Percentiles rank a stretch among this genome's conserved stretches.
Evolutionary conservation across 2,329 filamentous ascomycete genomes (phyloP).

Genomic region (Sclerotiophoma versabilis): DNA sequence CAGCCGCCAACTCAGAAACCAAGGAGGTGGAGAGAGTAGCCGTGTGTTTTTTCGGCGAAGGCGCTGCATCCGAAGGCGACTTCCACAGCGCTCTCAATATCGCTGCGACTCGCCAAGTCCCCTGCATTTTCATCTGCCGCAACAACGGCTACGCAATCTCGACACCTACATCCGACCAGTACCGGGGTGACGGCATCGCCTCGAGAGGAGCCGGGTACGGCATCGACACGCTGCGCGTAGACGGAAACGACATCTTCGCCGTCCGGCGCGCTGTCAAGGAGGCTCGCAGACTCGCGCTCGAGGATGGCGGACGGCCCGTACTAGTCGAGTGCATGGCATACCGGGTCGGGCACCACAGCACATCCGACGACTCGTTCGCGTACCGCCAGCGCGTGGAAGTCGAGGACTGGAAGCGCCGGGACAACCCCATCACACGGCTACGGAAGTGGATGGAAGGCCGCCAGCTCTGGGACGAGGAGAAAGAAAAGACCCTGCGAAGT

Average conservation of each 20-base stretch:
- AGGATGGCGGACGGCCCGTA: conserved; percentile 81
- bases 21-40: conserved; percentile 62
- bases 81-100: conserved; percentile 93
- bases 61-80: conserved; percentile 87
- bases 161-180: conserved; percentile 88
- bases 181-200: conserved; percentile 89
- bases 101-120: conserved; percentile 85
- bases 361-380: conserved; percentile 94
- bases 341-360: conserved; percentile 97
- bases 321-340: conserved; percentile 97
- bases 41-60: conserved; percentile 88
- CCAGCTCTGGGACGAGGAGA: conserved; percentile 82
- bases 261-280: conserved; percentile 80
- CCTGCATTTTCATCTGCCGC: conserved; percentile 86
- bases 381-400: conserved; percentile 94
- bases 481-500: conserved; percentile 76
- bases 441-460: conserved; percentile 90
- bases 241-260: conserved; percentile 94
- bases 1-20: not conserved
- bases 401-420: conserved; percentile 88
- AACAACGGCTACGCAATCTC: conserved; percentile 95
- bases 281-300: conserved; percentile 79
- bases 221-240: conserved; percentile 90
- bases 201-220: conserved; percentile 87
- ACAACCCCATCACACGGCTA: conserved; percentile 85